Evolutionary conservation across 192 early-diverging fungal genomes (phyloP).

Genomic region (Gryganskiella cystojenkinii): DNA sequence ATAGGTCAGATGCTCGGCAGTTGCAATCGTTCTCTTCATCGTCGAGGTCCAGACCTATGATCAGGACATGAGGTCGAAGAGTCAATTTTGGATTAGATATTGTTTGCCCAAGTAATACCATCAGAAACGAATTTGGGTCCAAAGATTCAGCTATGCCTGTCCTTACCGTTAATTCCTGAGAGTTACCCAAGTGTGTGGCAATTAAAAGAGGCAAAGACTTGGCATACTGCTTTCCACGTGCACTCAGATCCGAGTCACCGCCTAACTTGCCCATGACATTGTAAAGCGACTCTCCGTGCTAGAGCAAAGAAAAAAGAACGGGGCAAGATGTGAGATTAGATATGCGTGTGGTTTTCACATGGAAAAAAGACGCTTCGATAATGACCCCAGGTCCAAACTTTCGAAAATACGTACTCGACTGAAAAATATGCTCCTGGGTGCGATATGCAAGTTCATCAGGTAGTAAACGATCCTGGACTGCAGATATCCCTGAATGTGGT

Average conservation of each 20-base stretch:
- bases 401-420: constrained; percentile 70
- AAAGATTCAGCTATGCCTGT: too few species aligned
- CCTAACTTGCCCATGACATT: constrained; percentile 95
- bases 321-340: background rate
- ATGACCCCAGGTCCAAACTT: too few species aligned
- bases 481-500: constrained; percentile 95
- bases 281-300: constrained; percentile 94
- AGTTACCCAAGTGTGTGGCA: constrained; percentile 76
- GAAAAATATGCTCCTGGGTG: constrained; percentile 94
- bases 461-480: constrained; percentile 98
- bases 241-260: constrained; percentile 92
- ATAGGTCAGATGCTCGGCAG: constrained; percentile 80
- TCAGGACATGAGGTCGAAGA: too few species aligned
- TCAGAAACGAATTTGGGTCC: too few species aligned
- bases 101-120: background rate
- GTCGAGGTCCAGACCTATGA: constrained; percentile 94
- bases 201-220: constrained; percentile 86
- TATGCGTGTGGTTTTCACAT: background rate
- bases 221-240: constrained; percentile 90
- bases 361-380: background rate
- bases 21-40: constrained; percentile 92
- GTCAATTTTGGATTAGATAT: background rate
- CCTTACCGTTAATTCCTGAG: constrained; percentile 72
- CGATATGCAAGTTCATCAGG: constrained; percentile 99
- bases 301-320: constrained; percentile 15